Evolutionary conservation across 2,329 filamentous ascomycete species (phyloP).

Genomic region (Botrytis paeoniae): DNA sequence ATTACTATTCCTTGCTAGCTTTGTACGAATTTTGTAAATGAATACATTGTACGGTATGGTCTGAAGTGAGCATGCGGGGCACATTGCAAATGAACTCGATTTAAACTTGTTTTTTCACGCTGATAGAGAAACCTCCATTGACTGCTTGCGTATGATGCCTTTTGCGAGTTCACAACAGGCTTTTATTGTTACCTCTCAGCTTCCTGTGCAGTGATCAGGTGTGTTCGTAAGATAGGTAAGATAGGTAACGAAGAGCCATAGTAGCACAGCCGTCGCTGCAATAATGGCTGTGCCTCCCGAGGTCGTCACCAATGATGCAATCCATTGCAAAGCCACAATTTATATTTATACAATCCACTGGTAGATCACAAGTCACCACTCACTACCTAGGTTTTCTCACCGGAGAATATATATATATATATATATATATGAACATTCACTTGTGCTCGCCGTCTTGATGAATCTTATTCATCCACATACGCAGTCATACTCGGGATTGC

Average conservation of each 20-base stretch:
- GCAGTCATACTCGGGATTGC: not conserved
- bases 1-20: too few species aligned
- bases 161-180: not conserved
- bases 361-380: not conserved
- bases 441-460: not conserved
- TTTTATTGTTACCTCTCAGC: not conserved
- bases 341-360: not conserved
- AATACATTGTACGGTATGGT: not conserved
- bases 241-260: not conserved
- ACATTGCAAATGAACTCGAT: not conserved
- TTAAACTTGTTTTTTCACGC: not conserved
- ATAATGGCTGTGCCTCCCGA: not conserved
- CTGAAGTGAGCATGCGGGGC: too few species aligned
- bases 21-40: too few species aligned
- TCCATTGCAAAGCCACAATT: conserved; percentile 12
- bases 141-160: not conserved
- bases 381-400: not conserved
- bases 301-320: conserved; percentile 7
- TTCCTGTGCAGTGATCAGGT: not conserved
- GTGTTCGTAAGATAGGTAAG: not conserved
- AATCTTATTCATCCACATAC: not conserved
- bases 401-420: not conserved
- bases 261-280: not conserved
- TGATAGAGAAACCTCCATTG: not conserved
- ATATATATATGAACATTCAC: not conserved